Evolutionary conservation across 371 early-diverging fungal species (phyloP).

Genomic region (Apophysomyces variabilis): DNA sequence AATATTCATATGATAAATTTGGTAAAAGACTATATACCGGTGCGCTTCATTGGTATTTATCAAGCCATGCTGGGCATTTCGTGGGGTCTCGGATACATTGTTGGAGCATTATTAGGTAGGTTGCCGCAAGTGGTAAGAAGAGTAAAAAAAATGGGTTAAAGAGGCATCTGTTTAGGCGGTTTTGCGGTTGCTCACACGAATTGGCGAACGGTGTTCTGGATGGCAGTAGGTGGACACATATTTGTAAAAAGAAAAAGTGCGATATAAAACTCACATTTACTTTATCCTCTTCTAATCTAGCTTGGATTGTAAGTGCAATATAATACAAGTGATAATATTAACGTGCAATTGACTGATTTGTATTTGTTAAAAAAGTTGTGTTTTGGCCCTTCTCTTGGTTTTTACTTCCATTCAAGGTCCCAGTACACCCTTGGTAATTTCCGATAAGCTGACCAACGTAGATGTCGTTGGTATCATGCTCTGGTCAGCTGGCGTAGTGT

Average conservation of each 20-base stretch:
- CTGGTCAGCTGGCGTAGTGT: constrained; percentile 36
- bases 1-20: too few species aligned
- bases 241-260: background rate
- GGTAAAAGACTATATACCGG: constrained; percentile 47
- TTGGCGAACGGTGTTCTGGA: constrained; percentile 51
- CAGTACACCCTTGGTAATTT: background rate
- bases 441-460: constrained; percentile 13
- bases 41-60: constrained; percentile 63
- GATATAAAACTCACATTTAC: background rate
- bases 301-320: constrained; percentile 36
- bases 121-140: background rate
- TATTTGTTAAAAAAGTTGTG: constrained; percentile 16
- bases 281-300: background rate
- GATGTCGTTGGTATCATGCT: constrained; percentile 37
- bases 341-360: background rate
- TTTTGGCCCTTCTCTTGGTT: constrained; percentile 27
- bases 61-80: constrained; percentile 55
- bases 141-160: background rate
- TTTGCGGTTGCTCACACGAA: constrained; percentile 30
- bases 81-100: constrained; percentile 61
- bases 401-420: constrained; percentile 30
- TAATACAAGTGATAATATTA: background rate
- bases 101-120: constrained; percentile 61
- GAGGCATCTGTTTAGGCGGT: constrained; percentile 26
- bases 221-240: constrained; percentile 32